These are phyloP conservation scores for Suhomyces kilbournensis DNA, from an alignment of 805 yeast genomes.

Conservation along the genomic window DNA sequence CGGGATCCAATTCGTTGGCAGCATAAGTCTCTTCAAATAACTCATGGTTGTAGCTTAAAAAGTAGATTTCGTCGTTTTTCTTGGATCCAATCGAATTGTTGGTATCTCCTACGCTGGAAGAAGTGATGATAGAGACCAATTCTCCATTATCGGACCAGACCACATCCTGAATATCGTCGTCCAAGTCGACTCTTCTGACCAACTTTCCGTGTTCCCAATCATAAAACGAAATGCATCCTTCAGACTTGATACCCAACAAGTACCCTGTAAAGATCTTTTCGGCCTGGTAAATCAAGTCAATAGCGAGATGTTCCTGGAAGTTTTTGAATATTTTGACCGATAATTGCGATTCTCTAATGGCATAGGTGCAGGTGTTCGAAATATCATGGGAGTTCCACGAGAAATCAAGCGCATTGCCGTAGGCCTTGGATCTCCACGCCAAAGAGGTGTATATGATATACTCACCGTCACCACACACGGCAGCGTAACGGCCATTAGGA, in stretches of 20 bases:
- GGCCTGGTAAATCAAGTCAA: conserved; percentile 68
- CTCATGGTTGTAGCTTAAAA: conserved; percentile 70
- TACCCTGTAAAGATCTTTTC: conserved; percentile 87
- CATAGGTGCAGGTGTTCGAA: conserved; percentile 67
- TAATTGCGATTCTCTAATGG: conserved; percentile 68
- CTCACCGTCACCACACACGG: conserved; percentile 98
- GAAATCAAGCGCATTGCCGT: conserved; percentile 86
- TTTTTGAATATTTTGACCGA: conserved; percentile 73
- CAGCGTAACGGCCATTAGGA: conserved; percentile 95
- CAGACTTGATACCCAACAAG: conserved; percentile 80
- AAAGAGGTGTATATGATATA: conserved; percentile 92
- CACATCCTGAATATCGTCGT: conserved; percentile 68
- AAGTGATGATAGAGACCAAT: conserved; percentile 65
- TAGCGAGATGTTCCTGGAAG: conserved; percentile 71
- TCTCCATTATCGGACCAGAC: conserved; percentile 95
- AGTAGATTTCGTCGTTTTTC: conserved; percentile 64
- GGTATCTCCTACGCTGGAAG: conserved; percentile 20
- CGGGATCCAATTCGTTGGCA: conserved; percentile 58
- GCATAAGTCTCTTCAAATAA: conserved; percentile 61
- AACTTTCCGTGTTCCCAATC: conserved; percentile 90
- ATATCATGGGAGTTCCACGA: conserved; percentile 86
- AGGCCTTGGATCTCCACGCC: conserved; percentile 96
- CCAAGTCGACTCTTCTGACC: conserved; percentile 85
- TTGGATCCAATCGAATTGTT: conserved; percentile 30
- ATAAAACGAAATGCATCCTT: conserved; percentile 80